These are phyloP conservation scores for Silene conica DNA, from an alignment of 148 eudicot genomes.

Conservation along the genomic window DNA sequence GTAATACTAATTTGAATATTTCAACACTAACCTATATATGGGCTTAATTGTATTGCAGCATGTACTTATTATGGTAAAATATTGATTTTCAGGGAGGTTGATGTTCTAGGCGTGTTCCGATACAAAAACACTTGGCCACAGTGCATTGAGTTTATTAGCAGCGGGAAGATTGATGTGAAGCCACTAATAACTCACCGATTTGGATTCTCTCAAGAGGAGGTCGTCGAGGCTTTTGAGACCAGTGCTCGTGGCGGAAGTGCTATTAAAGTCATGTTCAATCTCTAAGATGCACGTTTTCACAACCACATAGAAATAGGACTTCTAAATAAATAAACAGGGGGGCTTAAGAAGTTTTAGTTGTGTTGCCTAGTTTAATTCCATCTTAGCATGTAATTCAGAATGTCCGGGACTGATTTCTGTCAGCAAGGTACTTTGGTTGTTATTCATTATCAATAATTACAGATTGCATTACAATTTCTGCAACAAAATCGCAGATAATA, in stretches of 20 bases:
- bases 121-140: conserved; percentile 75
- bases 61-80: not conserved
- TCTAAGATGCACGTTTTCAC: not conserved
- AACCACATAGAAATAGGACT: not conserved
- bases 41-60: not conserved
- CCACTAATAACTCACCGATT: conserved; percentile 64
- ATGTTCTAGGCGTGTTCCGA: conserved; percentile 56
- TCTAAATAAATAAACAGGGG: too few species aligned
- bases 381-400: too few species aligned
- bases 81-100: conserved; percentile 48
- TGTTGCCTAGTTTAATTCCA: not conserved
- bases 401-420: too few species aligned
- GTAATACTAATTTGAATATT: conserved; percentile 14
- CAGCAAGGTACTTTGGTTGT: too few species aligned
- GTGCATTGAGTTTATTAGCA: conserved; percentile 52
- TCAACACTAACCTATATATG: not conserved
- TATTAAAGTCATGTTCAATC: conserved; percentile 69
- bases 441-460: too few species aligned
- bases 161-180: conserved; percentile 67
- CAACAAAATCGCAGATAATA: too few species aligned
- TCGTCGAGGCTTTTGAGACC: conserved; percentile 59
- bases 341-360: not conserved
- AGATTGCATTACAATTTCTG: too few species aligned
- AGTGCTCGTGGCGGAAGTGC: conserved; percentile 70
- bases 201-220: conserved; percentile 50